A percentile compares a stretch with the other conserved stretches of the same genome.
These are phyloP conservation scores for Populus tomentosa DNA, from an alignment of 441 rosid species.

Conservation along the genomic window DNA sequence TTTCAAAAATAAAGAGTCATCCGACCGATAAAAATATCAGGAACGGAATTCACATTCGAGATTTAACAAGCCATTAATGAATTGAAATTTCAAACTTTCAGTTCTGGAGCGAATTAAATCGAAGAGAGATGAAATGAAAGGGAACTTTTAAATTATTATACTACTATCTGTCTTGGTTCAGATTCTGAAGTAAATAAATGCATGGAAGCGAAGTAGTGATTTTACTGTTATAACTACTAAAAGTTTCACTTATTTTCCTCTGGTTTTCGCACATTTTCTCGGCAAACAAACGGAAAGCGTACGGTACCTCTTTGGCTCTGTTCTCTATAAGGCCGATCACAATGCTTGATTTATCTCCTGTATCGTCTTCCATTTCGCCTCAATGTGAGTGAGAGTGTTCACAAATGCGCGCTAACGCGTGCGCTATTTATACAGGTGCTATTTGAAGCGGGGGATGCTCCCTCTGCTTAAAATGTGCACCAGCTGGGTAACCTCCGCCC, in stretches of 20 bases:
- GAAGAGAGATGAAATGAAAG: not conserved
- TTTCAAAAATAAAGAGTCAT: not conserved
- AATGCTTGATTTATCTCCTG: slow-evolving; percentile 81
- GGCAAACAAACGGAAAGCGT: slow-evolving; percentile 17
- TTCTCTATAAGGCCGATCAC: slow-evolving; percentile 84
- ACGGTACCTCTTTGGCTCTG: slow-evolving; percentile 91
- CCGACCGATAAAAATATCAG: not conserved
- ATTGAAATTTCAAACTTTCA: not conserved
- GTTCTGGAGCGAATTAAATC: not conserved
- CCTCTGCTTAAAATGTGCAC: slow-evolving; percentile 11
- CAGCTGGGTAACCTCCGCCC: not conserved
- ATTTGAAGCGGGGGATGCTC: not conserved
- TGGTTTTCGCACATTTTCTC: slow-evolving; percentile 21
- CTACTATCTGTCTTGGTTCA: not conserved
- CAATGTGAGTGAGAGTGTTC: slow-evolving; percentile 5
- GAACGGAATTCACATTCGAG: not conserved
- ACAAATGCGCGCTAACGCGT: slow-evolving; percentile 37
- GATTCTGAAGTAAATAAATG: not conserved
- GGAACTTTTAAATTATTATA: not conserved
- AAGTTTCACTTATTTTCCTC: not conserved
- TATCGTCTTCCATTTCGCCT: slow-evolving; percentile 81
- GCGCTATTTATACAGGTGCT: slow-evolving; percentile 9
- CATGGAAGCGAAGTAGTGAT: not conserved
- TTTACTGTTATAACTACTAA: not conserved
- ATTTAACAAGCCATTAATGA: not conserved